These are phyloP conservation scores for Globisporangium nodosum DNA, from an alignment of 352 stramenopile genomes.

Conservation along the genomic window DNA sequence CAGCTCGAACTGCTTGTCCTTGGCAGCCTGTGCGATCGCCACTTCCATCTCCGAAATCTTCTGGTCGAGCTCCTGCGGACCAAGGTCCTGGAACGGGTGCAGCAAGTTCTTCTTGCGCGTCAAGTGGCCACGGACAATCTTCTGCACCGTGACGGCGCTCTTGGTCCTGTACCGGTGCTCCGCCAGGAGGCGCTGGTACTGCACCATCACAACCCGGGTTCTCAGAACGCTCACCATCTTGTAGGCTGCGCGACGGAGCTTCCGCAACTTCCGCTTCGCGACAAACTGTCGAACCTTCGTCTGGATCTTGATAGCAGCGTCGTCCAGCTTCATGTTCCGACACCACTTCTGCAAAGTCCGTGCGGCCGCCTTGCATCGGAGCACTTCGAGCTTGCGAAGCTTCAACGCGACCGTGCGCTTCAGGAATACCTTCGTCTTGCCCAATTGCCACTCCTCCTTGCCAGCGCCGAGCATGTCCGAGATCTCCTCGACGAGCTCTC, in stretches of 20 bases:
- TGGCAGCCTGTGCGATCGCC: conserved; percentile 70
- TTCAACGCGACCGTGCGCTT: conserved; percentile 79
- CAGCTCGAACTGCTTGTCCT: conserved; percentile 82
- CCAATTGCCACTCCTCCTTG: conserved; percentile 87
- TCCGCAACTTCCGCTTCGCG: conserved; percentile 43
- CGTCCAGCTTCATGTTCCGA: conserved; percentile 55
- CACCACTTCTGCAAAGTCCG: conserved; percentile 81
- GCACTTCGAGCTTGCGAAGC: conserved; percentile 69
- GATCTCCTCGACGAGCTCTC: conserved; percentile 79
- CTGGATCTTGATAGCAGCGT: conserved; percentile 65
- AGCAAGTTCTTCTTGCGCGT: conserved; percentile 73
- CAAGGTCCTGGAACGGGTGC: conserved; percentile 69
- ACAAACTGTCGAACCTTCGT: conserved; percentile 64
- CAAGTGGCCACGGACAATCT: conserved; percentile 62
- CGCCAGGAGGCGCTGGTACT: conserved; percentile 44
- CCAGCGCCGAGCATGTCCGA: conserved; percentile 80
- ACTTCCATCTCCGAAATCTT: conserved; percentile 74
- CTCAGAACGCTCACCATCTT: conserved; percentile 51
- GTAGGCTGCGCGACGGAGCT: conserved; percentile 55
- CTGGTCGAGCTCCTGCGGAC: conserved; percentile 70
- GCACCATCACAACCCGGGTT: conserved; percentile 55
- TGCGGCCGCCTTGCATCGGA: conserved; percentile 80
- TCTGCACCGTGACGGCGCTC: conserved; percentile 68
- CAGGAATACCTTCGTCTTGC: conserved; percentile 86
- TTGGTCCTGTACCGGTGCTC: conserved; percentile 46